Evolutionary conservation across 2,329 filamentous ascomycete genomes (phyloP).

Genomic region (Mycosphaerelloides madeirae): DNA sequence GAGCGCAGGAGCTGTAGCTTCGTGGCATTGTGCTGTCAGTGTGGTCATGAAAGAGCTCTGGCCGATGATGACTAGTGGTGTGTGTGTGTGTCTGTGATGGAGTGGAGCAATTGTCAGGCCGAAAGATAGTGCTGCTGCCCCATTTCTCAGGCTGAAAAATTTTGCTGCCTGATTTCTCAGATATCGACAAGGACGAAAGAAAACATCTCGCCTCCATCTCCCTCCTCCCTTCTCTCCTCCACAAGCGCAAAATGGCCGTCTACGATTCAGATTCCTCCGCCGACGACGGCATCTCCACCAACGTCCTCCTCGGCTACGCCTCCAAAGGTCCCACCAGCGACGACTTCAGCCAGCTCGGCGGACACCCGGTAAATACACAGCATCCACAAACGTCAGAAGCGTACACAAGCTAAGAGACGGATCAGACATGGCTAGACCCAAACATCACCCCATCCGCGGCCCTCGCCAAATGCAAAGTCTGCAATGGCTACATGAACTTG

Average conservation of each 20-base stretch:
- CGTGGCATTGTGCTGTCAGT: too few species aligned
- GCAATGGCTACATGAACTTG: constrained; percentile 75
- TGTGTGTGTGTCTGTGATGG: too few species aligned
- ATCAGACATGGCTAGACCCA: constrained; percentile 77
- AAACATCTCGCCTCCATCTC: too few species aligned
- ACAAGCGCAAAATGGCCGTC: constrained; percentile 39
- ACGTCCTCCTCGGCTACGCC: constrained; percentile 85
- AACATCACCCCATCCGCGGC: constrained; percentile 66
- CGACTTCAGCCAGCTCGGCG: constrained; percentile 80
- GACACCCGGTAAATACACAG: constrained; percentile 62
- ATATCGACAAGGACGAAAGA: too few species aligned
- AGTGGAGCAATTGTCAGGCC: too few species aligned
- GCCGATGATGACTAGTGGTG: too few species aligned
- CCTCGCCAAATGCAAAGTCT: constrained; percentile 80
- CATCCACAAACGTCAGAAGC: constrained; percentile 2
- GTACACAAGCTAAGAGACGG: constrained; percentile 18
- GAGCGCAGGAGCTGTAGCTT: too few species aligned
- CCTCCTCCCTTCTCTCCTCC: too few species aligned
- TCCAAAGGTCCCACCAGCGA: constrained; percentile 75
- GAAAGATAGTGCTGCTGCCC: too few species aligned
- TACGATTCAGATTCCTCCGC: constrained; percentile 84
- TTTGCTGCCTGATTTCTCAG: too few species aligned
- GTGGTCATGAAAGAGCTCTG: too few species aligned
- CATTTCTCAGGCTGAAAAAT: too few species aligned
- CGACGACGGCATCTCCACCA: constrained; percentile 70